Base-by-base conservation (phyloP, 768 basidiomycete species). In the Rubroboletus pulcherrimus region DNA sequence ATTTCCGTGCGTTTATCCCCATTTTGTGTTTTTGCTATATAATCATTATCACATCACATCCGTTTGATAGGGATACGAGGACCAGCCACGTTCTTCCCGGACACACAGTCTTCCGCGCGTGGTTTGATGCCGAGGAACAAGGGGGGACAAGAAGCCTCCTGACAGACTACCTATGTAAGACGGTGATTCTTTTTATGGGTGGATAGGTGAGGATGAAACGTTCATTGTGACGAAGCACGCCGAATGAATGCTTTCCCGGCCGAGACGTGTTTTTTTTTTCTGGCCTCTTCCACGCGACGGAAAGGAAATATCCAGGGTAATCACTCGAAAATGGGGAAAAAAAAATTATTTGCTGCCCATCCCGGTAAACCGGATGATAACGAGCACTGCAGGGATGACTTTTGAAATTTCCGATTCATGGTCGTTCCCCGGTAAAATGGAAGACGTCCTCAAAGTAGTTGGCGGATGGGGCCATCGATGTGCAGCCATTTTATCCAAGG, bases 21-120 rank as follows among this genome's bases (percentile, higher is more conserved):
- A 35, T 60, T 40, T 26, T 45, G 34, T 43, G 29, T 41, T 40
- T 37, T 31, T 24, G 33, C 19, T 47, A 33, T 35, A 24, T 44
- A n/a, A 43, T 49, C 26, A 15, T 44, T 17, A 53, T 53, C 31
- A 42, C 12, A 45, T 26, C 26, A 26, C 26, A 26, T 31, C 17
- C 39, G 7, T 50, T 24, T 47, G 43, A 47, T 51, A 69, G 65
- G 63, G 57, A 19, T 62, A 60, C 30, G 35, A 54, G 21, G 40
- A 7, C 19, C 56, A 57, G 37, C 60, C 63, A 19, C 60, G 59
- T 52, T 52, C 53, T 33, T 63, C 58, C 37, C 26, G 61, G 64
- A 14, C 66, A 67, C 21, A 59, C 59, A n/a, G 62, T 64, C 44
- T 66, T 60, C 33, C 60, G 63, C n/a, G 58, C 65, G 21, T 66